These are phyloP conservation scores for Mycosphaerella sp. DNA, from an alignment of 2,329 filamentous ascomycete species.

Conservation along the genomic window DNA sequence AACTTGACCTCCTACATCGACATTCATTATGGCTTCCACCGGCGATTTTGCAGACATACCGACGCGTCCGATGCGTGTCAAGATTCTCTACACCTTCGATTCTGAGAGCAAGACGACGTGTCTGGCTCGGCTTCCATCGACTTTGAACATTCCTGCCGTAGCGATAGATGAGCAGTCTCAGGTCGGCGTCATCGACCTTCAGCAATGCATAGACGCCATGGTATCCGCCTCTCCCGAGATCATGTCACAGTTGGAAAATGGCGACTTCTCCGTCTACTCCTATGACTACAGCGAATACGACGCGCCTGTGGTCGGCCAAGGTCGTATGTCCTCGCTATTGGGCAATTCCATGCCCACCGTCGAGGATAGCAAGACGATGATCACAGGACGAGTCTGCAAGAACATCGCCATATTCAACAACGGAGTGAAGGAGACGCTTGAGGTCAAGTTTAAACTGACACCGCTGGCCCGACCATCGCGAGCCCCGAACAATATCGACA, in stretches of 20 bases:
- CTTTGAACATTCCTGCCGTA: conserved; percentile 72
- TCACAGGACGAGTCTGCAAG: conserved; percentile 85
- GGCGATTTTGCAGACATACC: conserved; percentile 31
- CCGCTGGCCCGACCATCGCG: conserved; percentile 61
- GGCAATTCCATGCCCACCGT: conserved; percentile 52
- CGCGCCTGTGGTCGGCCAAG: conserved; percentile 86
- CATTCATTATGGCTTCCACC: conserved; percentile 25
- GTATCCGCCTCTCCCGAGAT: conserved; percentile 77
- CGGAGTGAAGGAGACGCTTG: conserved; percentile 77
- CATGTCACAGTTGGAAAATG: conserved; percentile 58
- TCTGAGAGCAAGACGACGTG: conserved; percentile 81
- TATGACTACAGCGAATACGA: conserved; percentile 96
- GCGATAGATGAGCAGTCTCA: conserved; percentile 70
- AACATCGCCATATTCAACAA: conserved; percentile 80
- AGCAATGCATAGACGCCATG: conserved; percentile 79
- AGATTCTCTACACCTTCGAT: conserved; percentile 95
- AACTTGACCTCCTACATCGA: conserved; percentile 20
- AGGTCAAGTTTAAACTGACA: conserved; percentile 84
- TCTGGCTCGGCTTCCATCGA: conserved; percentile 75
- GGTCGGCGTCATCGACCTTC: conserved; percentile 83
- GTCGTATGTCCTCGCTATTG: conserved; percentile 83
- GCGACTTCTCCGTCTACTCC: conserved; percentile 92
- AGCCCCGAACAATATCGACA: conserved; percentile 54
- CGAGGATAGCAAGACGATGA: conserved; percentile 60
- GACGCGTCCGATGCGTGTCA: conserved; percentile 57